A percentile compares a stretch with the other conserved stretches of the same genome.
Evolutionary conservation across 148 eudicot genomes (phyloP).

Genomic region (Persicaria tinctoria): DNA sequence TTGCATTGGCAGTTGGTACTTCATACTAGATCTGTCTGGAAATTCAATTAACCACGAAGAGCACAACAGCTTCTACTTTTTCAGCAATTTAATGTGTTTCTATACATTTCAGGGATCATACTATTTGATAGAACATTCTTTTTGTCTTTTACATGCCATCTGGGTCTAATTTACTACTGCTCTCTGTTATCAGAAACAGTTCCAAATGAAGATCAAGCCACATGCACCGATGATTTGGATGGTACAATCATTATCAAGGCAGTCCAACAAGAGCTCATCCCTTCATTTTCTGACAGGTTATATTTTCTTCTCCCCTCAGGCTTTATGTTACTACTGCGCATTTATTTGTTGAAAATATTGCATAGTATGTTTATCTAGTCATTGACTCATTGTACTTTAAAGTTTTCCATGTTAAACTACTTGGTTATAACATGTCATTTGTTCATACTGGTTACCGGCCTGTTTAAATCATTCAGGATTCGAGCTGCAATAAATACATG

Average conservation of each 20-base stretch:
- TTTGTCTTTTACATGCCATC: not conserved
- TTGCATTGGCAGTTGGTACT: no score
- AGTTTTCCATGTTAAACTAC: not conserved
- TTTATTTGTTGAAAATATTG: not conserved
- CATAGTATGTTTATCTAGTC: not conserved
- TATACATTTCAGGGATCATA: no score
- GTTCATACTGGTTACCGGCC: no score
- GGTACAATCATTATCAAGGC: slow-evolving; percentile 1
- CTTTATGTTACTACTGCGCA: not conserved
- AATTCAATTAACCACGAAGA: no score
- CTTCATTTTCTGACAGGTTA: slow-evolving; percentile 13
- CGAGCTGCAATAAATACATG: no score
- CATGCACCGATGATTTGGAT: not conserved
- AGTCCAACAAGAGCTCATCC: slow-evolving; percentile 8
- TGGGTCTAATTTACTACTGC: not conserved
- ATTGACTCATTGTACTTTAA: no score
- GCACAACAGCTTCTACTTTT: no score
- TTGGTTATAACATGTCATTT: not conserved
- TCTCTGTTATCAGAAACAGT: not conserved
- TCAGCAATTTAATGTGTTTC: no score
- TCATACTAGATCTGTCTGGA: no score
- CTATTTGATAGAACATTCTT: not conserved
- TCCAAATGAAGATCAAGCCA: not conserved
- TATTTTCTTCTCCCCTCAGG: not conserved
- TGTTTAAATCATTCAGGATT: no score